Evolutionary conservation across 1,139 yeast species (phyloP), one percentile per base, ranked within the genome.

Genomic region (Candida anutae): DNA sequence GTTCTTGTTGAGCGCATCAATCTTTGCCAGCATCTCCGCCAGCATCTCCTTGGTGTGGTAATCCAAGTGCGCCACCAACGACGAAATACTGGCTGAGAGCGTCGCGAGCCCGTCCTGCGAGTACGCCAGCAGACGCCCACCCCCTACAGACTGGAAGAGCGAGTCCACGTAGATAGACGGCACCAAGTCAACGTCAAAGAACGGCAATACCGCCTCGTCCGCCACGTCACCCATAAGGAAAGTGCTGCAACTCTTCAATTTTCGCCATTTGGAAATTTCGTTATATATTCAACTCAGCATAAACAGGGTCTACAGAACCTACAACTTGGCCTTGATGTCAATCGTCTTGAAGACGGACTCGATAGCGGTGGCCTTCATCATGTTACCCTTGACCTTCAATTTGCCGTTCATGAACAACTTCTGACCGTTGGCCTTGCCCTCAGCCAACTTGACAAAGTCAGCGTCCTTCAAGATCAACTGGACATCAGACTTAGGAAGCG

Each of bases 371-470:
- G 94, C 94, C 69, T 84, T 83, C 88, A 81, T 80, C 63, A 83
- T 79, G 62, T 83, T 82, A 46, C 94, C 94, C 67, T 77, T 80
- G 42, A 83, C 78, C 69, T 83, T 83, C 56, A 83, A 70, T 57
- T 79, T 80, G 32, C 94, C 94, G 48, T 73, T 64, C 82, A 83
- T 74, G 59, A 82, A 83, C 48, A 84, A 69, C 62, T 77, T 79
- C 58, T 83, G 94, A 33, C 94, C 87, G 53, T 78, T 79, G 39
- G 85, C 77, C 63, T 81, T 79, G 43, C 93, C 93, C 37, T 65
- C 59, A 32, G 82, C 83, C 45, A 83, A 69, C 51, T 71, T 75
- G 42, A 69, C 78, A 45, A 83, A 74, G 44, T 75, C 78, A 35
- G 62, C 60, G 48, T 83, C 94, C 40, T 62, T 62, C 43, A 82